Base-by-base conservation (phyloP, 73 alveolate species). In the Paramecium tetraurelia region DNA sequence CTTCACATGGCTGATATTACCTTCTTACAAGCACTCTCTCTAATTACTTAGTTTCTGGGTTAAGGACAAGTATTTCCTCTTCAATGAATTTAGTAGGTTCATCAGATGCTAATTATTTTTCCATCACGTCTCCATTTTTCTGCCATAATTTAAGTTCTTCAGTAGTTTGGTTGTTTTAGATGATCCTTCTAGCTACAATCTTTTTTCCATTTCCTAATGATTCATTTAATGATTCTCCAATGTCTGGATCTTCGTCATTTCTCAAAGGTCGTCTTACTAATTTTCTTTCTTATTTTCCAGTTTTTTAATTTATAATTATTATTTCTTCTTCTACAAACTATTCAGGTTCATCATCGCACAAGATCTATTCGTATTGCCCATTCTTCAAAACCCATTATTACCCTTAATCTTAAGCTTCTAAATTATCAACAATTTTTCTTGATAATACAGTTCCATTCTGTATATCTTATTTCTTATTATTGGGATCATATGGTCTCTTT, bases 211-310 rank as follows among this genome's bases (percentile, higher is more conserved):
- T 63, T 31, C 84, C 84, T 63, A 63, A 3, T 31, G 84, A 12
- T 33, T 63, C 84, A 63, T 63, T 63, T 31, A 63, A 4, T 11
- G 22, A 63, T 63, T 63, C 84, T 33, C 84, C 84, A 6, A 63
- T 63, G 31, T 63, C 31, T 53, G 69, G 69, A 53, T 53, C 84
- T 27, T 63, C 84, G 24, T 63, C 84, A 31, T 27, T 16, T 27
- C 31, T 63, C 16, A 63, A 63, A 12, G 84, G 84, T 63, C 46
- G 24, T 12, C 84, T 27, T 7, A 63, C 31, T 63, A 63, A 63
- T 63, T 33, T 63, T 63, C 84, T 27, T 63, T 63, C 84, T 63
- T 63, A 63, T 63, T 63, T 63, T 31, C 84, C 84, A 63, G 84
- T 63, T 27, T 63, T 63, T 31, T 27, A 63, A 63, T 63, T 63